Base-by-base conservation (phyloP, 176 grass and related monocot genomes). In the Oryza meyeriana region DNA sequence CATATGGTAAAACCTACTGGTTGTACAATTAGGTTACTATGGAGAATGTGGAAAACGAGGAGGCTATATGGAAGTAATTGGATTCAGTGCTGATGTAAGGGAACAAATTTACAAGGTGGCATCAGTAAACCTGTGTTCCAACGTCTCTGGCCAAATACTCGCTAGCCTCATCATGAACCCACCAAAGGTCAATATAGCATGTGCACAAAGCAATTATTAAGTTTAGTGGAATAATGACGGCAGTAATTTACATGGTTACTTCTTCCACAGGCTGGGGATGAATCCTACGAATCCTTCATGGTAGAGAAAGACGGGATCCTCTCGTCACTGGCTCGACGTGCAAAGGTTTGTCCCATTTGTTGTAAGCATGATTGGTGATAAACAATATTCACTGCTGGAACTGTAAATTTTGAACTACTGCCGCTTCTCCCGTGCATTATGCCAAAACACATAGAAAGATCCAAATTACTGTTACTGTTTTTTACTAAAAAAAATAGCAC, bases 31-130 rank as follows among this genome's bases (percentile, higher is more conserved):
- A 99, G 96, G 96, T 77, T 99, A 94, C 79, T 85, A 95, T 67
- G 93, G 96, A 86, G 96, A 99, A 94, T 99, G 93, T 85, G 96
- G 96, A 82, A 99, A 99, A 91, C 84, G 93, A 84, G 96, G 93
- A 57, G 96, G 96, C 38, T 99, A 99, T 83, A 99, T 99, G 96
- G 93, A 99, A 78, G 70, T 95, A 87, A 99, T 91, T 79, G 91
- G 93, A 68, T 99, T 99, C 74, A 88, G 77, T 87, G 85, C 93
- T 63, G 91, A 91, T 78, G 96, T 95, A 78, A 88, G 96, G 92
- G 96, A 95, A 48, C 96, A 99, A 68, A 95, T 95, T 81, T 99
- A 99, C 89, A 99, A 99, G 74, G 87, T 99, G 61, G 89, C 96
- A 86, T 99, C 96, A 77, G 93, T 99, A 86, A 95, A 99, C 83